phyloP scores from a whole-genome alignment of 371 early-diverging fungal genomes.

The Pancytospora philotis region DNA sequence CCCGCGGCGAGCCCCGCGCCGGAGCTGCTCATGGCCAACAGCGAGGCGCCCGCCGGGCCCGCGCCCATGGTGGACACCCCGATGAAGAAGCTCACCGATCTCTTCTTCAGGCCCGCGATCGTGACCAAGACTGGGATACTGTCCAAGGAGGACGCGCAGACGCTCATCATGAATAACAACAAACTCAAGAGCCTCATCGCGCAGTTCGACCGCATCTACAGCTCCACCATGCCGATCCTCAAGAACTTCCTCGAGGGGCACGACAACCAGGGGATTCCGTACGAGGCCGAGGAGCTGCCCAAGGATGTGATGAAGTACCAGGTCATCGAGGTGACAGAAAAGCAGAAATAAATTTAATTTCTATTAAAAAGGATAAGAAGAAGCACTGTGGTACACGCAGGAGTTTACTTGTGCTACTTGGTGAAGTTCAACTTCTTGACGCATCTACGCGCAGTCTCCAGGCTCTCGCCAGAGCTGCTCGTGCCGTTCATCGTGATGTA shows the following conservation, averaged over 20 bases:
- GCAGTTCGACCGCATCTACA: conserved; percentile 9
- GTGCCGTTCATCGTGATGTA: too few relatives aligned
- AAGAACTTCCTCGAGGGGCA: neutral
- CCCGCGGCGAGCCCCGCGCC: neutral
- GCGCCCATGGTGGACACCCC: too few relatives aligned
- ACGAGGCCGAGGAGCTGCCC: neutral
- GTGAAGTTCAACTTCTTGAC: too few relatives aligned
- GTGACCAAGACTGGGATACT: conserved; percentile 14
- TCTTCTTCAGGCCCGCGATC: neutral
- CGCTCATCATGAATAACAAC: conserved; percentile 1
- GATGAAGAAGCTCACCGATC: neutral
- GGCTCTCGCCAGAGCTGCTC: too few relatives aligned
- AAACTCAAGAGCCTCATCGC: conserved; percentile 1
- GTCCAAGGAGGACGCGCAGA: neutral
- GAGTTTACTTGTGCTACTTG: too few relatives aligned
- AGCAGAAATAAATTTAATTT: neutral
- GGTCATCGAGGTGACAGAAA: neutral
- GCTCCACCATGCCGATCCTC: neutral
- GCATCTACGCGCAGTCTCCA: too few relatives aligned
- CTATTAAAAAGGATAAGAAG: too few relatives aligned
- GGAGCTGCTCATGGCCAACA: neutral
- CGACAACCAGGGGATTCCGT: neutral
- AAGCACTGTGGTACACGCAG: too few relatives aligned
- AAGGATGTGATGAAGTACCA: neutral
- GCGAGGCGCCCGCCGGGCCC: neutral